Base-by-base conservation (phyloP, 2,329 filamentous ascomycete genomes). In the Cercospora zeae-maydis region DNA sequence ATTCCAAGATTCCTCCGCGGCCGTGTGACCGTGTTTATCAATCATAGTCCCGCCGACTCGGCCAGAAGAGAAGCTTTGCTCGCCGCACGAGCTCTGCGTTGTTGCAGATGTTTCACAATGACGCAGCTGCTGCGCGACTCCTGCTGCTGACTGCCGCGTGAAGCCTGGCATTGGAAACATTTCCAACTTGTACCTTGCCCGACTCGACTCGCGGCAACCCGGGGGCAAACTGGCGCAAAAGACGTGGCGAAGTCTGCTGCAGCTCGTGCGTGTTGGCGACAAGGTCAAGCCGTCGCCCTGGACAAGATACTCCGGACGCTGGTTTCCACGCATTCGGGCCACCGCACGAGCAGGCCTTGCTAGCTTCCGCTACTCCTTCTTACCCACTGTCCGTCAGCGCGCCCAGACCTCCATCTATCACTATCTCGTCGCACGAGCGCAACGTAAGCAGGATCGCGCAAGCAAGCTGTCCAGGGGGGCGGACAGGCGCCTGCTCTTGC, bases 361-460 rank as follows among this genome's bases (percentile, higher is more conserved):
- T 70, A 80, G 83, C 68, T 86, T 96, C 75, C 90, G 86, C 66
- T 85, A 91, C 82, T 86, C 92, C 70, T 90, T 85, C 4, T 77
- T 96, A 24, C 90, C 91, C 11, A 79, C 82, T 56, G 83, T 91
- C 70, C 90, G 88, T 72, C 86, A 88, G 73, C 82, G 83, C 58
- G 78, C 91, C 8, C 92, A 96, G 77, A 88, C 88, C 37, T 85
- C 87, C 61, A 86, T 96, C 67, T 96, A 95, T 47, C 66, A 73
- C 49, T 77, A 76, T 57, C 71, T 76, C 49, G 64, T 74, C 33
- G 70, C 74, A 31, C 66, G 69, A 51, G 66, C 71, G 13, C 61
- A 72, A 34, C 72, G 73, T 59, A 70, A 71, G 64, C 66, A 71
- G 37, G 58, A 64, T 45, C 55, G 59, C 27, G 31, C 45, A 36